Evolutionary conservation across 176 grass and related monocot species (phyloP).

Genomic region (Oryza coarctata): DNA sequence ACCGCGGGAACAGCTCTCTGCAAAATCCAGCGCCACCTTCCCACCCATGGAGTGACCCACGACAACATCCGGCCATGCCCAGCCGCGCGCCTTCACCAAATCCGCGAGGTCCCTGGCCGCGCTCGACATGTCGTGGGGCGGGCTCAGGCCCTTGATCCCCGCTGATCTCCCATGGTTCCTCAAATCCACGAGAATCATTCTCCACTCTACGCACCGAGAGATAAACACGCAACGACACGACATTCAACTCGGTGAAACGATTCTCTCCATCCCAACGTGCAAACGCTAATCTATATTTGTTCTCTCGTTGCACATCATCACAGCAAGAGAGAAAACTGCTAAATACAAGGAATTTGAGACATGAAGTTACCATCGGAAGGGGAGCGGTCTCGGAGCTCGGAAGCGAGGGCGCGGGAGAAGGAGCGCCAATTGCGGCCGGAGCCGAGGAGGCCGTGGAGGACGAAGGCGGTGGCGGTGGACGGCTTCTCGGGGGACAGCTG

Average conservation of each 20-base stretch:
- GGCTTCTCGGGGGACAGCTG: conserved; percentile 55
- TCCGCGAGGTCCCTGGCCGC: conserved; percentile 70
- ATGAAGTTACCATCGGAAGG: conserved; percentile 55
- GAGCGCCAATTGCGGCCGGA: conserved; percentile 88
- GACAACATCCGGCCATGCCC: conserved; percentile 89
- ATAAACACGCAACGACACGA: not conserved
- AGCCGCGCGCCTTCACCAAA: conserved; percentile 67
- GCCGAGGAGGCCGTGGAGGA: conserved; percentile 90
- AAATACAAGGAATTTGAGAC: not conserved
- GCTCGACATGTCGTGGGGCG: conserved; percentile 60
- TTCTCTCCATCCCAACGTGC: not conserved
- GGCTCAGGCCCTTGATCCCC: conserved; percentile 52
- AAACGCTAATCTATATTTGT: not conserved
- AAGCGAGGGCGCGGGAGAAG: conserved; percentile 76
- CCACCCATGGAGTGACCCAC: conserved; percentile 97
- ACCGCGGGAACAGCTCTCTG: conserved; percentile 58
- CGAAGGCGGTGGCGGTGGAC: conserved; percentile 68
- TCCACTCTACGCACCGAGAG: conserved; percentile 60
- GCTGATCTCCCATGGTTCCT: conserved; percentile 87
- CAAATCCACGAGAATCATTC: conserved; percentile 84
- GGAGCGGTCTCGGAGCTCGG: conserved; percentile 59
- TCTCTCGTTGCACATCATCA: not conserved
- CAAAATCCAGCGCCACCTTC: conserved; percentile 77
- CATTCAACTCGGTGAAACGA: not conserved
- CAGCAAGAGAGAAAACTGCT: not conserved